Percentiles rank a stretch among this genome's conserved stretches.
phyloP scores from a whole-genome alignment of 768 basidiomycete species.

The Phanerochaete sordida region DNA sequence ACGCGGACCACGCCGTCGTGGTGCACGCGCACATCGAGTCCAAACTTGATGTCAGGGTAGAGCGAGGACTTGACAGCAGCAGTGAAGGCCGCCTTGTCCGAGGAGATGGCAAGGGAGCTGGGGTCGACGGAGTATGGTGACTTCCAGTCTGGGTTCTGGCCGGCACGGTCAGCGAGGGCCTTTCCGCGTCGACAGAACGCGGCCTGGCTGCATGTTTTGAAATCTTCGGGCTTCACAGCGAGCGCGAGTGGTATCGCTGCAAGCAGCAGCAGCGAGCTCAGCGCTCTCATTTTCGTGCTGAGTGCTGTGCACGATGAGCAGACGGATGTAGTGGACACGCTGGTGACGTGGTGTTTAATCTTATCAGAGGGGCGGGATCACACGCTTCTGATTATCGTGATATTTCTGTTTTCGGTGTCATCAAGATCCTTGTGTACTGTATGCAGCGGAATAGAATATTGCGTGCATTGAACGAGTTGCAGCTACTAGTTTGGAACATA shows the following conservation, averaged over 20 bases:
- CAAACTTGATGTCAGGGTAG: slow-evolving; percentile 82
- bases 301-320: background rate
- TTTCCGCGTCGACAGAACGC: slow-evolving; percentile 94
- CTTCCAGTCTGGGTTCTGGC: slow-evolving; percentile 58
- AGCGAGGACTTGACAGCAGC: slow-evolving; percentile 77
- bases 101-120: slow-evolving; percentile 46
- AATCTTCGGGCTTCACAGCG: slow-evolving; percentile 79
- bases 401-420: too few species aligned
- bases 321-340: background rate
- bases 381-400: too few species aligned
- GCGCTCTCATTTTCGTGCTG: slow-evolving; percentile 11
- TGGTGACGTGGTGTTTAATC: background rate
- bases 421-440: too few species aligned
- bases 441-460: too few species aligned
- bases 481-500: too few species aligned
- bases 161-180: slow-evolving; percentile 73
- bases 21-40: slow-evolving; percentile 79
- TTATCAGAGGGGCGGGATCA: too few species aligned
- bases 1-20: slow-evolving; percentile 88
- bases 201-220: slow-evolving; percentile 92
- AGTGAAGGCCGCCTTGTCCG: slow-evolving; percentile 58
- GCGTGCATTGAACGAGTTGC: too few species aligned
- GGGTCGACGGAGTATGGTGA: slow-evolving; percentile 85
- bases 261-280: slow-evolving; percentile 28
- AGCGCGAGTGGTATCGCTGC: slow-evolving; percentile 31